A percentile compares a stretch with the other conserved stretches of the same genome.
Conservation (phyloP, 306 rosid species). For the Herpetospermum pedunculosum region DNA sequence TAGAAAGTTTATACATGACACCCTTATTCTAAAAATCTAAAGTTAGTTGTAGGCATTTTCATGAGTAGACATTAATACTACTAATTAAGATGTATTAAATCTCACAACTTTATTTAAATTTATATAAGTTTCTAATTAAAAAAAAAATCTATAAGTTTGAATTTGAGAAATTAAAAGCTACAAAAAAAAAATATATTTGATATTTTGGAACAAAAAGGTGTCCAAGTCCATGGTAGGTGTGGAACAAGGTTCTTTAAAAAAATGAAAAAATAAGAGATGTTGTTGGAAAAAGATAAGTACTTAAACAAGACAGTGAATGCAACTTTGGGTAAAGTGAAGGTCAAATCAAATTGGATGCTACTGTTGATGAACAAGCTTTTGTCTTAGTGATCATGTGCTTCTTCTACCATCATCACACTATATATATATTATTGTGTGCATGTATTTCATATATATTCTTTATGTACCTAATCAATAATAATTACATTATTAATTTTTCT, state of each 20-base stretch:
- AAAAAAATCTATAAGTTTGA: no score
- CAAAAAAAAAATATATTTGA: no score
- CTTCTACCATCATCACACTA: neutral
- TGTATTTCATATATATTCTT: neutral
- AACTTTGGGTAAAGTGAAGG: conserved; percentile 7
- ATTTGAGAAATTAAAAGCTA: no score
- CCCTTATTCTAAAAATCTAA: no score
- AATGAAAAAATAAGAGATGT: neutral
- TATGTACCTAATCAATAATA: neutral
- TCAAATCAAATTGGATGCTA: conserved; percentile 7
- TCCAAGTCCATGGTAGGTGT: neutral
- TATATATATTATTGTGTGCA: neutral
- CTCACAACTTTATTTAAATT: neutral
- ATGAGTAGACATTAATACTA: no score
- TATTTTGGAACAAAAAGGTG: no score
- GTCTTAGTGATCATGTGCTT: conserved; percentile 10
- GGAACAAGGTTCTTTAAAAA: neutral
- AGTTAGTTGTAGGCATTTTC: no score
- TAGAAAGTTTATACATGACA: no score
- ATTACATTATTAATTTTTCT: neutral
- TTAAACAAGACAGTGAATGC: neutral
- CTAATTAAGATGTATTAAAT: neutral
- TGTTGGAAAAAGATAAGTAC: neutral
- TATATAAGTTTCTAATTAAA: no score
- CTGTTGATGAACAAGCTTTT: conserved; percentile 12